Evolutionary conservation across 768 basidiomycete genomes (phyloP).

Genomic region (Collybiopsis confluens): DNA sequence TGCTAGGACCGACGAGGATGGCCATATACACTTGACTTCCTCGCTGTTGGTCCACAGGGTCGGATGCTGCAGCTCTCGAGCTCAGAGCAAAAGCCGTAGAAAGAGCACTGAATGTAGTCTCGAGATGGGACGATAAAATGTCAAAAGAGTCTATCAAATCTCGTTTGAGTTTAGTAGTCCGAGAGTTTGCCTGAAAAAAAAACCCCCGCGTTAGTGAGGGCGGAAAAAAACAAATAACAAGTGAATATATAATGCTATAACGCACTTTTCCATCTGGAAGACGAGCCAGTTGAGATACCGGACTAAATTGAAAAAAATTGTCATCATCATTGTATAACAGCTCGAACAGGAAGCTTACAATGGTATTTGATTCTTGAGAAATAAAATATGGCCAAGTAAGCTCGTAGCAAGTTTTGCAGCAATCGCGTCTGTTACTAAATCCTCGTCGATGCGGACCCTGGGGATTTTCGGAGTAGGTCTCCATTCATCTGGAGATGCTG

Average conservation of each 20-base stretch:
- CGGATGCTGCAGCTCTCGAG: not conserved
- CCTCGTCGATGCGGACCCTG: constrained; percentile 41
- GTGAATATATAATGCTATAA: too few species aligned
- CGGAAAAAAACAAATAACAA: too few species aligned
- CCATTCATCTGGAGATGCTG: too few species aligned
- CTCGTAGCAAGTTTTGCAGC: constrained; percentile 62
- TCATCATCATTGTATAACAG: not conserved
- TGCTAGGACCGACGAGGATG: constrained; percentile 62
- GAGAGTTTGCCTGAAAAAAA: constrained; percentile 36
- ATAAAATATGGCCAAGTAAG: constrained; percentile 66
- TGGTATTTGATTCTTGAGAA: constrained; percentile 75
- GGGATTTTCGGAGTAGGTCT: constrained; percentile 24
- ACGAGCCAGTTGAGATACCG: constrained; percentile 58
- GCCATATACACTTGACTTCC: constrained; percentile 46
- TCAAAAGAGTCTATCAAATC: constrained; percentile 68
- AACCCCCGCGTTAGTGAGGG: too few species aligned
- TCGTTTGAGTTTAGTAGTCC: constrained; percentile 47
- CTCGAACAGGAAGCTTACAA: constrained; percentile 46
- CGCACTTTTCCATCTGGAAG: constrained; percentile 46
- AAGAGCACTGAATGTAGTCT: constrained; percentile 69
- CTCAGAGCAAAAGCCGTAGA: constrained; percentile 58
- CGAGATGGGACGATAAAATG: constrained; percentile 66
- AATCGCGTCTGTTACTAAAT: constrained; percentile 49
- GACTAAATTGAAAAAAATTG: constrained; percentile 33
- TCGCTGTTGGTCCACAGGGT: not conserved